Percentiles rank a stretch among this genome's conserved stretches.
phyloP scores from a whole-genome alignment of 2,329 filamentous ascomycete species.

The Neoscytalidium dimidiatum region DNA sequence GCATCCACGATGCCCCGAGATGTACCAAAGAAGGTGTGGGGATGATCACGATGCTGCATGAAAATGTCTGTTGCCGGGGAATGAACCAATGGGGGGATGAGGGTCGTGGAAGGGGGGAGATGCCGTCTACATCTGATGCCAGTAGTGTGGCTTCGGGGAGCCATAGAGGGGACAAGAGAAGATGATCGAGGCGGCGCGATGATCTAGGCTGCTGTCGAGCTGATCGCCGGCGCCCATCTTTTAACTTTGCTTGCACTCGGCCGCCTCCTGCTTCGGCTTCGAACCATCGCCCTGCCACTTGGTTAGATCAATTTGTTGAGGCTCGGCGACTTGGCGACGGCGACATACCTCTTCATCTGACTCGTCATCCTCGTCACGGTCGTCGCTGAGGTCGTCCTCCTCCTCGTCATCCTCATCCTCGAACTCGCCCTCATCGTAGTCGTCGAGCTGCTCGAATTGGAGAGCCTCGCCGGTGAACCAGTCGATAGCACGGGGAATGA shows the following conservation, averaged over 20 bases:
- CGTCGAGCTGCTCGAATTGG: constrained; percentile 91
- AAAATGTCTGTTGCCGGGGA: constrained; percentile 18
- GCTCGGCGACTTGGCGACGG: neutral
- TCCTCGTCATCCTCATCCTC: constrained; percentile 94
- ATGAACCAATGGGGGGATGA: constrained; percentile 10
- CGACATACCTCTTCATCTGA: constrained; percentile 38
- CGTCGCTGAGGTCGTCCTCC: constrained; percentile 80
- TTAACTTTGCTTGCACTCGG: constrained; percentile 49
- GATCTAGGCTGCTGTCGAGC: neutral
- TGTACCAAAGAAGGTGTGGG: constrained; percentile 16
- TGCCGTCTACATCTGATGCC: constrained; percentile 21
- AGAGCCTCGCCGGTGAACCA: constrained; percentile 99
- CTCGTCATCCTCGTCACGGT: constrained; percentile 71
- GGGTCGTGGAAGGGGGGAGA: constrained; percentile 17
- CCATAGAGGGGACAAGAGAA: constrained; percentile 3
- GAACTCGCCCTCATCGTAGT: constrained; percentile 78
- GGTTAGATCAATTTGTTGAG: neutral
- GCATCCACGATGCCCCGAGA: constrained; percentile 7
- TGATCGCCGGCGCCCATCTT: constrained; percentile 13
- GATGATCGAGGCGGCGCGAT: constrained; percentile 12
- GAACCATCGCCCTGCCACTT: constrained; percentile 40
- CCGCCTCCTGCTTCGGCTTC: constrained; percentile 48
- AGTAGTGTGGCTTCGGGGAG: constrained; percentile 7
- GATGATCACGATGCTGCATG: constrained; percentile 19
- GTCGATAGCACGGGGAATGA: constrained; percentile 96